Base-by-base conservation (phyloP, 164 flowering plant genomes). In the Warburgia ugandensis region DNA sequence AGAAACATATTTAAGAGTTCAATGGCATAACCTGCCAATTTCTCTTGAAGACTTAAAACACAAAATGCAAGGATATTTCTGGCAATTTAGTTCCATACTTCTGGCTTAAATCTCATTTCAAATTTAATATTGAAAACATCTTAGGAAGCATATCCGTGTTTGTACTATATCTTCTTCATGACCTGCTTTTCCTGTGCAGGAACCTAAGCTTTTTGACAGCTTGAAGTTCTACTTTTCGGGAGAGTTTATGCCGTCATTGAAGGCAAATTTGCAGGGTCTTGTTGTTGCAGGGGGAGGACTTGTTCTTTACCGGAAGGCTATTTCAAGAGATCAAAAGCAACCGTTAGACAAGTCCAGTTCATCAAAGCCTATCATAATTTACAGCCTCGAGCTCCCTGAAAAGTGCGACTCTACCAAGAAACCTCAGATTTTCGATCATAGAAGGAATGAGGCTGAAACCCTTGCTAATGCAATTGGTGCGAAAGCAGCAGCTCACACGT, bases 201-300 rank as follows among this genome's bases (percentile, higher is more conserved):
- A 77, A 72, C 86, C 90, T 32, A 86, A 78, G 71, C 74, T 89
- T 35, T 89, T 89, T 55, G 59, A 62, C 44, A 79, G 83, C 13
- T 58, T 60, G 13, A 60, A 63, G 54, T 89, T 94, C 73, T 86
- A 77, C 60, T 71, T 89, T 23, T 49, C 49, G 41, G 90, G 92
- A 20, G 95, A 84, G 17, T 89, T 82, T 51, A 45, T 16, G 8
- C 64, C 77, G 50, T 69, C 86, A 3, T 94, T 79, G 75, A 84
- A 73, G 55, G 79, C 81, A 1, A 80, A 77, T 56, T 74, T 89
- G 25, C 90, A 79, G 42, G 90, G 79, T 33, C 78, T 94, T 16
- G 66, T 86, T 37, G 64, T 63, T 54, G 85, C 95, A 36, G 97
- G 80, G 33, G 95, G 96, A 35, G 99, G 97, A 59, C 72, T 60